Conservation (phyloP, 1,139 yeast genomes). For the Blastobotrys apis region DNA sequence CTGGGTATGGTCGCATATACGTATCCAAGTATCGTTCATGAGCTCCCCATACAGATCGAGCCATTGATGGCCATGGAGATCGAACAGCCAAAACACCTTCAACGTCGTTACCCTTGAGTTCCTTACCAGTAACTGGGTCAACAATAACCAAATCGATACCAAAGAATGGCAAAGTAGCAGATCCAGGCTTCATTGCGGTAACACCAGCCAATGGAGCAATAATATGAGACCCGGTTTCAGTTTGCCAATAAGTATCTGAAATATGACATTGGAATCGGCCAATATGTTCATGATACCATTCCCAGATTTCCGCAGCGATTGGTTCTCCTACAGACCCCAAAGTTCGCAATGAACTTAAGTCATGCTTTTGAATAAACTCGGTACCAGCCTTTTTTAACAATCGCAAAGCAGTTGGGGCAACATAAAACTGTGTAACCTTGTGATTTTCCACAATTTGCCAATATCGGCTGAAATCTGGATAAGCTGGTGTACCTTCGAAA, state of each 20-base stretch:
- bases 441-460: constrained; percentile 95
- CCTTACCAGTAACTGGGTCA: constrained; percentile 87
- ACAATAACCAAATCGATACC: constrained; percentile 88
- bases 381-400: constrained; percentile 93
- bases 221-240: constrained; percentile 95
- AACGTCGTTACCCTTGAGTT: constrained; percentile 80
- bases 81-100: constrained; percentile 94
- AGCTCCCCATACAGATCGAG: constrained; percentile 91
- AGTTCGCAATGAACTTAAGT: constrained; percentile 84
- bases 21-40: constrained; percentile 89
- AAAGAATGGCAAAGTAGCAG: constrained; percentile 93
- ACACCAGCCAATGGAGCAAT: constrained; percentile 95
- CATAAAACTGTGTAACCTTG: constrained; percentile 93
- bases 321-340: constrained; percentile 99
- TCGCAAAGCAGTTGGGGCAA: constrained; percentile 97
- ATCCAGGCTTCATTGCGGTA: constrained; percentile 94
- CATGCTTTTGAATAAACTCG: constrained; percentile 82
- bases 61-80: constrained; percentile 96
- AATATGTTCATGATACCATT: constrained; percentile 91
- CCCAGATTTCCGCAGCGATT: constrained; percentile 97
- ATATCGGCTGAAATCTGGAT: constrained; percentile 93
- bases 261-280: constrained; percentile 85
- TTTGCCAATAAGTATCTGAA: constrained; percentile 98
- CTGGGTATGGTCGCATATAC: constrained; percentile 92
- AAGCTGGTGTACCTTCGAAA: constrained; percentile 97